A percentile compares a stretch with the other conserved stretches of the same genome.
phyloP scores from a whole-genome alignment of 2,329 filamentous ascomycete species.

The Aspergillus sojae region DNA sequence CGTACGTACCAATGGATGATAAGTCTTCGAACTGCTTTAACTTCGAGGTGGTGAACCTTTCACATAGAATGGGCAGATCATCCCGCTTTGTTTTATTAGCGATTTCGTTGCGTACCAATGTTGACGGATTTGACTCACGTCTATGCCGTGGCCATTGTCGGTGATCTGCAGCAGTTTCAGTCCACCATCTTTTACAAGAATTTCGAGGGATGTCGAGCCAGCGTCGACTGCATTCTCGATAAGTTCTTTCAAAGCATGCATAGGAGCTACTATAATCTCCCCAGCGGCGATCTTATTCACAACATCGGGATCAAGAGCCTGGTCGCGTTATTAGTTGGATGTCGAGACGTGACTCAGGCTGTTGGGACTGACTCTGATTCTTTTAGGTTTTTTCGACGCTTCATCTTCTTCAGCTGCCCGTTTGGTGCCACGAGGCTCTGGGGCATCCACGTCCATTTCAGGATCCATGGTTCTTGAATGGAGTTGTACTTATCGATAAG shows the following conservation, averaged over 20 bases:
- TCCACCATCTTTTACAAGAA: slow-evolving; percentile 91
- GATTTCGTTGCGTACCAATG: not conserved
- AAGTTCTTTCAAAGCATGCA: slow-evolving; percentile 93
- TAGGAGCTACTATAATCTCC: slow-evolving; percentile 96
- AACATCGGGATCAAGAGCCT: slow-evolving; percentile 88
- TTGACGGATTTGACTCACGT: slow-evolving; percentile 58
- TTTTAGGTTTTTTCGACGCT: slow-evolving; percentile 47
- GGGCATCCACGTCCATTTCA: slow-evolving; percentile 48
- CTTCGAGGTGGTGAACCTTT: slow-evolving; percentile 96
- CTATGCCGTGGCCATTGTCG: slow-evolving; percentile 94
- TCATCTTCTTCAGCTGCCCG: slow-evolving; percentile 52
- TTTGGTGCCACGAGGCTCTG: slow-evolving; percentile 48
- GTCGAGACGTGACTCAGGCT: not conserved
- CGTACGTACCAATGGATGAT: slow-evolving; percentile 86
- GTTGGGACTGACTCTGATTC: slow-evolving; percentile 43
- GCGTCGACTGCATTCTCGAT: slow-evolving; percentile 98
- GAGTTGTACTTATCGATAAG: not conserved
- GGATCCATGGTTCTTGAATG: slow-evolving; percentile 12
- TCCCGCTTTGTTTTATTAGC: slow-evolving; percentile 65
- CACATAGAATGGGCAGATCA: slow-evolving; percentile 87
- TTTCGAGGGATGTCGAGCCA: slow-evolving; percentile 87
- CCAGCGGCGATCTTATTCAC: slow-evolving; percentile 98
- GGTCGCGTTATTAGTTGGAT: slow-evolving; percentile 15
- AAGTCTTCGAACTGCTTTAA: slow-evolving; percentile 92
- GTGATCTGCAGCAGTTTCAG: slow-evolving; percentile 95